These are phyloP conservation scores for Quercus tomentella DNA, from an alignment of 331 rosid species.

Conservation along the genomic window DNA sequence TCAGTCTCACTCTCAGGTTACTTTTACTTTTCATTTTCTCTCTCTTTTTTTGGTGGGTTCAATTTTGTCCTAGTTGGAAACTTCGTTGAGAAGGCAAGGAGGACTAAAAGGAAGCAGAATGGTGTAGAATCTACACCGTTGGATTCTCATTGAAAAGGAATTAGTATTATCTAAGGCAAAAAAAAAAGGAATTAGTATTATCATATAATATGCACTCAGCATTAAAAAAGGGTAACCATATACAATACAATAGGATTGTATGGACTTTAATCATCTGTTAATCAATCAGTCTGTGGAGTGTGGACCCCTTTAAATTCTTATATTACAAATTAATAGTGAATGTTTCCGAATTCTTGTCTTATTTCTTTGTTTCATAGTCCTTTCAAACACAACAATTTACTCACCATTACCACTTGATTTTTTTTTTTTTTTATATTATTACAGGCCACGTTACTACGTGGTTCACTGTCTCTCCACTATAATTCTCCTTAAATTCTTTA, in stretches of 20 bases:
- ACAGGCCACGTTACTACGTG: too few species aligned
- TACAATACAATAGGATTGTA: too few species aligned
- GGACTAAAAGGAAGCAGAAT: not conserved
- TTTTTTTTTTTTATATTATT: too few species aligned
- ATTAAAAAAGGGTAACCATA: too few species aligned
- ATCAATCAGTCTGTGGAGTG: not conserved
- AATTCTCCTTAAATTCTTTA: too few species aligned
- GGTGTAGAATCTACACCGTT: not conserved
- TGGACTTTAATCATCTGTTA: not conserved
- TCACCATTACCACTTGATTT: not conserved
- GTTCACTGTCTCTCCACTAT: too few species aligned
- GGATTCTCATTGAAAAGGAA: not conserved
- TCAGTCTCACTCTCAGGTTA: too few species aligned
- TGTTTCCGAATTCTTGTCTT: not conserved
- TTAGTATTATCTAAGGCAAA: too few species aligned
- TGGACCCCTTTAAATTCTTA: not conserved
- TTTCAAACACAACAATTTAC: not conserved
- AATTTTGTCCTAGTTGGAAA: not conserved
- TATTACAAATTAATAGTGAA: not conserved
- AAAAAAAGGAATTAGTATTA: too few species aligned
- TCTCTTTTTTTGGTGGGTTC: too few species aligned
- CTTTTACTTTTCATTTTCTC: too few species aligned
- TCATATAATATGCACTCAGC: too few species aligned
- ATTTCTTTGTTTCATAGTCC: not conserved
- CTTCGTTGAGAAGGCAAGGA: constrained; percentile 16